phyloP scores from a whole-genome alignment of 768 basidiomycete genomes.

The Nidula microcarpa region DNA sequence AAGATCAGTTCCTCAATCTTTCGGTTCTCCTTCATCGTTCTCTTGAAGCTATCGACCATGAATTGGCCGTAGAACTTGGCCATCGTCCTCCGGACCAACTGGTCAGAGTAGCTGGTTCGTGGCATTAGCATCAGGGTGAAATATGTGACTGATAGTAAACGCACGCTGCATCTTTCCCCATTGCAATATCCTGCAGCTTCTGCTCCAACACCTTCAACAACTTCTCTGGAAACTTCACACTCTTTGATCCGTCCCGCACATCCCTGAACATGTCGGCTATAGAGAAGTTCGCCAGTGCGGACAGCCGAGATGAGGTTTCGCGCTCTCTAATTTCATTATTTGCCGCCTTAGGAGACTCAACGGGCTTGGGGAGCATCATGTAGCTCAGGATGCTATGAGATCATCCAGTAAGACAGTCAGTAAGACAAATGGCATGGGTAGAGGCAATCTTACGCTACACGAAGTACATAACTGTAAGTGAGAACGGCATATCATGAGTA shows the following conservation, averaged over 20 bases:
- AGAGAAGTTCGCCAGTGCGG: conserved; percentile 63
- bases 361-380: conserved; percentile 59
- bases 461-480: conserved; percentile 64
- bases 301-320: conserved; percentile 67
- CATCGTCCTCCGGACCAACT: conserved; percentile 84
- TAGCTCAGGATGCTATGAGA: conserved; percentile 64
- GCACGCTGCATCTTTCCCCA: conserved; percentile 88
- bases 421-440: conserved; percentile 6
- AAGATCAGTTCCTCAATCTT: conserved; percentile 98
- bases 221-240: conserved; percentile 92
- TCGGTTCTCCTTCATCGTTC: conserved; percentile 92
- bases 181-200: conserved; percentile 87
- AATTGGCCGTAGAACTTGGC: conserved; percentile 92
- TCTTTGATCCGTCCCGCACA: conserved; percentile 73
- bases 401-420: conserved; percentile 9
- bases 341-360: conserved; percentile 24
- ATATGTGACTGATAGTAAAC: conserved; percentile 23
- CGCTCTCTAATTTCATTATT: conserved; percentile 44
- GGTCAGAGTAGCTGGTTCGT: conserved; percentile 74
- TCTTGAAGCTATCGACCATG: conserved; percentile 78
- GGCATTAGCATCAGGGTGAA: background rate
- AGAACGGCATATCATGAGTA: background rate
- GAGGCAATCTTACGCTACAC: conserved; percentile 67
- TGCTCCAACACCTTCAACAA: conserved; percentile 87
- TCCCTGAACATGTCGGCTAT: conserved; percentile 83